Evolutionary conservation across 768 basidiomycete species (phyloP).

Genomic region (Clitopilus passeckerianus): DNA sequence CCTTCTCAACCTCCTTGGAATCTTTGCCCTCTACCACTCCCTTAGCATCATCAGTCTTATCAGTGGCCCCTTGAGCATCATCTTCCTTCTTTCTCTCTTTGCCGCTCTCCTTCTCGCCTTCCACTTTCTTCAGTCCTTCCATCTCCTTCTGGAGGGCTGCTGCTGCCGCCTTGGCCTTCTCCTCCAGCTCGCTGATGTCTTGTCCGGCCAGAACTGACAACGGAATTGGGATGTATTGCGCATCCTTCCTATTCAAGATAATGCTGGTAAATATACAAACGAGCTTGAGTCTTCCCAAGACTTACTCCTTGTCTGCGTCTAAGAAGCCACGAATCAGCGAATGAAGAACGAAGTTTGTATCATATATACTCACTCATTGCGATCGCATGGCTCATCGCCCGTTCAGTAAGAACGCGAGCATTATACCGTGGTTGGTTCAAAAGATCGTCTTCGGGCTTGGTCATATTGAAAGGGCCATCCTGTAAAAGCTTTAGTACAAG

Average conservation of each 20-base stretch:
- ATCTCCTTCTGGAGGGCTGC: conserved; percentile 3
- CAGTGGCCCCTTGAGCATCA: too few species aligned
- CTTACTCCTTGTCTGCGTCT: conserved; percentile 21
- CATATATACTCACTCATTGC: conserved; percentile 21
- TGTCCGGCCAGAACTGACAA: conserved; percentile 23
- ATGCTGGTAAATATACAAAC: too few species aligned
- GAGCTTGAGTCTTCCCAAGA: too few species aligned
- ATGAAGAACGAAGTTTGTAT: background rate
- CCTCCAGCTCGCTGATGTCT: conserved; percentile 20
- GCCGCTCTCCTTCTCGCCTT: background rate
- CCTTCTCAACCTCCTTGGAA: background rate
- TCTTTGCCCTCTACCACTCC: background rate
- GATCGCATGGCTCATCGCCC: conserved; percentile 25
- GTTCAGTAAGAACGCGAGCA: background rate
- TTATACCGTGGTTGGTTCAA: background rate
- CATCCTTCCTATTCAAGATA: conserved; percentile 6
- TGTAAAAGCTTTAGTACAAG: too few species aligned
- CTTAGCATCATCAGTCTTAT: background rate
- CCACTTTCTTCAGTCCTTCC: background rate
- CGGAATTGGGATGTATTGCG: conserved; percentile 18
- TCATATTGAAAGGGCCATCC: too few species aligned
- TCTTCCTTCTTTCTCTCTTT: background rate
- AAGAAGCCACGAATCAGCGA: background rate
- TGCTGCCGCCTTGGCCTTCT: conserved; percentile 11
- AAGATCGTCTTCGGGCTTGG: background rate